phyloP scores from a whole-genome alignment of 2,329 filamentous ascomycete genomes.

The Penicillium sp. region DNA sequence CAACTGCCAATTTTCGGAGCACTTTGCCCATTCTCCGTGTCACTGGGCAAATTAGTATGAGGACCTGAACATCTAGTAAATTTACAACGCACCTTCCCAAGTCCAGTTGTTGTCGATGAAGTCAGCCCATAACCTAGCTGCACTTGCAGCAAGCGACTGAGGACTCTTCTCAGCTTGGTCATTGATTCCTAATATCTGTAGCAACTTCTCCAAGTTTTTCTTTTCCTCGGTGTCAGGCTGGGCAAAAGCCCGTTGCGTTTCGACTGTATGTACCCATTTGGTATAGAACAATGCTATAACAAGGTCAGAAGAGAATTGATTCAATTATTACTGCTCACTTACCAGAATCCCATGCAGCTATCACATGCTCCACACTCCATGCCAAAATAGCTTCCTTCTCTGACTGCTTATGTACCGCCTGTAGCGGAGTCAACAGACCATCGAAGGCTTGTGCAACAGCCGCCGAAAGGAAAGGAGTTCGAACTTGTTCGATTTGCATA shows the following conservation, averaged over 20 bases:
- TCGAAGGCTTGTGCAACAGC: constrained; percentile 27
- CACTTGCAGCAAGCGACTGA: constrained; percentile 22
- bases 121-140: constrained; percentile 24
- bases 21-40: constrained; percentile 21
- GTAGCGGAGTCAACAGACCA: constrained; percentile 25
- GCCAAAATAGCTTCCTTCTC: constrained; percentile 30
- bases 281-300: constrained; percentile 25
- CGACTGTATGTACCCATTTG: constrained; percentile 31
- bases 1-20: constrained; percentile 18
- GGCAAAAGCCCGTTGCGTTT: constrained; percentile 17
- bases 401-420: constrained; percentile 24
- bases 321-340: constrained; percentile 9
- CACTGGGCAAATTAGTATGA: constrained; percentile 11
- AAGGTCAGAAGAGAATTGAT: not conserved
- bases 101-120: constrained; percentile 29
- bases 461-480: constrained; percentile 23
- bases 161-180: constrained; percentile 19
- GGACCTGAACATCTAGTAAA: not conserved
- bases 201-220: constrained; percentile 23
- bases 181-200: constrained; percentile 22
- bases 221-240: constrained; percentile 21
- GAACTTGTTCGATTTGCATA: constrained; percentile 21
- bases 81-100: constrained; percentile 18
- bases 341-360: constrained; percentile 31
- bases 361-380: constrained; percentile 32